Percentiles rank a stretch among this genome's conserved stretches.
Conservation (phyloP, 2,329 filamentous ascomycete genomes). For the Cercospora nicotianae region DNA sequence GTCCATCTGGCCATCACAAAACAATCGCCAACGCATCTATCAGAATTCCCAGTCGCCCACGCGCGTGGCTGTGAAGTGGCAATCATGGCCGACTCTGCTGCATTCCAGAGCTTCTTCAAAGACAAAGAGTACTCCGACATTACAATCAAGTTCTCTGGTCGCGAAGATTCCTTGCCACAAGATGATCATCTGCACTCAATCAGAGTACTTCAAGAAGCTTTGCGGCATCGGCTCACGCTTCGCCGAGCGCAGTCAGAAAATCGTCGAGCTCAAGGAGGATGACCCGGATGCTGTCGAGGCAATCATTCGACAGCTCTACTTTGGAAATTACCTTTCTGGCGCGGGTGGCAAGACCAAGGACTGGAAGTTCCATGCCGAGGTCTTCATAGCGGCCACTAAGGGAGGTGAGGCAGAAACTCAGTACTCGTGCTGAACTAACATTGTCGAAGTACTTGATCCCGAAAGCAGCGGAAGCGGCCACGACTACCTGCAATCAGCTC, state of each 20-base stretch:
- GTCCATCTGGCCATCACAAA: no score
- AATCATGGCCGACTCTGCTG: no score
- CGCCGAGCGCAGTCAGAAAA: background rate
- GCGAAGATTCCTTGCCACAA: background rate
- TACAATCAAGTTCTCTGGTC: background rate
- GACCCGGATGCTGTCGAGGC: background rate
- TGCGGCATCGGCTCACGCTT: background rate
- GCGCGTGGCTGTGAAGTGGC: no score
- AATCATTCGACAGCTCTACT: background rate
- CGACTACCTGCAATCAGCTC: background rate
- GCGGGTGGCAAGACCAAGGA: background rate
- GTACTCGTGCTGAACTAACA: no score
- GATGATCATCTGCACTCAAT: background rate
- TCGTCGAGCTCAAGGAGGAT: background rate
- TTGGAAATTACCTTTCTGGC: background rate
- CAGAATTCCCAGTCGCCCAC: no score
- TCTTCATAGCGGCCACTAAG: background rate
- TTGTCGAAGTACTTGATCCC: no score
- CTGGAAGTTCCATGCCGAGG: background rate
- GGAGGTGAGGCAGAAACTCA: background rate
- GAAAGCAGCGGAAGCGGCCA: background rate
- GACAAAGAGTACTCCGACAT: background rate
- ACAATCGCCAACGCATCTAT: no score
- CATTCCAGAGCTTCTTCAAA: background rate
- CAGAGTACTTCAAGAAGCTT: background rate